These are phyloP conservation scores for Hevea brasiliensis DNA, from an alignment of 345 rosid species.

Conservation along the genomic window DNA sequence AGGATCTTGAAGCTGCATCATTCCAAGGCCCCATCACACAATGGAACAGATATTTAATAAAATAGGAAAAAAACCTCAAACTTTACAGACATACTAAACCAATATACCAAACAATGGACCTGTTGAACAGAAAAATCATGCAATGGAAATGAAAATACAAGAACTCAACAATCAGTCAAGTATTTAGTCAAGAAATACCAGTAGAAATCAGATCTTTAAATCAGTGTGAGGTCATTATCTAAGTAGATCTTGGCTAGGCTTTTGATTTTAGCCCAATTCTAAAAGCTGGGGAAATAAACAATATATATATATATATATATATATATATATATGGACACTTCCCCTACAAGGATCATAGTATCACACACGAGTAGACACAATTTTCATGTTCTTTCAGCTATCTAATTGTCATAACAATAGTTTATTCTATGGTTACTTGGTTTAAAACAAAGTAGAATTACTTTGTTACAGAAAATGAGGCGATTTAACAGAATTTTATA, in stretches of 20 bases:
- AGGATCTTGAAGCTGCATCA: slow-evolving; percentile 75
- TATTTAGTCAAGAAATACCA: background rate
- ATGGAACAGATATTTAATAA: background rate
- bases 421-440: too few species aligned
- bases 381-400: background rate
- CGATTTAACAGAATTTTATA: too few species aligned
- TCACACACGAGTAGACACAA: background rate
- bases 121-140: background rate
- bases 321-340: too few species aligned
- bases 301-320: background rate
- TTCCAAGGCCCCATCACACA: slow-evolving; percentile 10
- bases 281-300: too few species aligned
- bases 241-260: background rate
- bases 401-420: background rate
- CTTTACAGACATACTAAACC: background rate
- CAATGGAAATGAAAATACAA: background rate
- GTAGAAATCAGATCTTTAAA: background rate
- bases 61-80: background rate
- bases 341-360: background rate
- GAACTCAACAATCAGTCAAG: background rate
- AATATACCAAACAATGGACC: background rate
- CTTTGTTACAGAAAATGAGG: too few species aligned
- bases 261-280: background rate
- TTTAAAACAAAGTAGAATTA: too few species aligned
- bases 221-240: background rate